These are phyloP conservation scores for Neurospora sp. DNA, from an alignment of 495 filamentous ascomycete genomes.

Conservation along the genomic window DNA sequence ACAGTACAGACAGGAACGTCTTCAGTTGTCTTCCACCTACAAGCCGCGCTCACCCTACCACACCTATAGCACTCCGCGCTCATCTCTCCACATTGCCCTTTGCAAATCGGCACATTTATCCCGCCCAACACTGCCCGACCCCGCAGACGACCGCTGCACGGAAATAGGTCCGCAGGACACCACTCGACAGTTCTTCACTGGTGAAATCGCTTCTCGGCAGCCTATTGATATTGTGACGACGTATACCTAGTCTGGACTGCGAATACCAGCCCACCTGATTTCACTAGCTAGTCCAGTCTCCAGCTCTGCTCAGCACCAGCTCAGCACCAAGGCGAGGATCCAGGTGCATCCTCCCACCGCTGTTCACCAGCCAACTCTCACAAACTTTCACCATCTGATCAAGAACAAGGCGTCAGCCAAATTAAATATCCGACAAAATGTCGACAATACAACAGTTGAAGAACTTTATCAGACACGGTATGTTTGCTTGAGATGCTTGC, in stretches of 20 bases:
- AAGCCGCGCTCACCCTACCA: neutral
- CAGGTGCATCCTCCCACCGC: neutral
- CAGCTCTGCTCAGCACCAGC: neutral
- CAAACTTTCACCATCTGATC: neutral
- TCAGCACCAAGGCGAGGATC: neutral
- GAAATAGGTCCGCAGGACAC: neutral
- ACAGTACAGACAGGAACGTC: neutral
- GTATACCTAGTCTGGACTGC: neutral
- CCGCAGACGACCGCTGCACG: neutral
- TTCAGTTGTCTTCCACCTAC: neutral
- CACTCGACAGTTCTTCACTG: neutral
- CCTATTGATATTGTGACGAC: slow-evolving; percentile 1
- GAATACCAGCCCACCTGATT: neutral
- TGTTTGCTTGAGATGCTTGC: slow-evolving; percentile 8
- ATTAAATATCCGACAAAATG: slow-evolving; percentile 35
- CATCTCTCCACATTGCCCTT: neutral
- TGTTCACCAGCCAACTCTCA: neutral
- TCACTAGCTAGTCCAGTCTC: neutral
- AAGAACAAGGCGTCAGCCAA: neutral
- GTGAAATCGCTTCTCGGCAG: neutral
- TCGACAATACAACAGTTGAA: slow-evolving; percentile 74
- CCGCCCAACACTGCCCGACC: neutral
- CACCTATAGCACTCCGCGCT: neutral
- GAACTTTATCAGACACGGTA: slow-evolving; percentile 95
- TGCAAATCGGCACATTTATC: neutral